A percentile compares a stretch with the other conserved stretches of the same genome.
phyloP scores from a whole-genome alignment of 2,329 filamentous ascomycete species.

The Tolypocladium ophioglossoides region DNA sequence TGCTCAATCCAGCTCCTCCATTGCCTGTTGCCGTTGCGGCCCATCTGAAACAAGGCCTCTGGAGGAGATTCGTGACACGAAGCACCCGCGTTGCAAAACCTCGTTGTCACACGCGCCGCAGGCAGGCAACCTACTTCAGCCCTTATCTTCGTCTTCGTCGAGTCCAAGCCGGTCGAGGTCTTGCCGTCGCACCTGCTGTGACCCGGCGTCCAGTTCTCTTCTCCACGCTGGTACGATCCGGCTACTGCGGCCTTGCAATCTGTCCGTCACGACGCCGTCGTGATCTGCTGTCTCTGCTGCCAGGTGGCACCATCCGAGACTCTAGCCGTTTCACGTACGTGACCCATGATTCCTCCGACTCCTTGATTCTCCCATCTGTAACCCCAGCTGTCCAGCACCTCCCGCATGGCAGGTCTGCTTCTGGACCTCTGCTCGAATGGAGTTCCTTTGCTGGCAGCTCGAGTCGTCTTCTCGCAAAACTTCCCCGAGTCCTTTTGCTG shows the following conservation, averaged over 20 bases:
- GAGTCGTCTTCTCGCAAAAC: not conserved
- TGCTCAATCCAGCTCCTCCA: constrained; percentile 7
- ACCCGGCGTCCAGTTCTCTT: not conserved
- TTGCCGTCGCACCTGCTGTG: not conserved
- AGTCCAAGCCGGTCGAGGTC: not conserved
- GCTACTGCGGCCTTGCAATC: not conserved
- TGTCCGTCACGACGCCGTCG: not conserved
- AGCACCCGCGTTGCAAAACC: not conserved
- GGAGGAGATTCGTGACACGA: constrained; percentile 4
- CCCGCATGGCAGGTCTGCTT: not conserved
- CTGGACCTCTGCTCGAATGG: not conserved
- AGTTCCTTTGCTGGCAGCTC: not conserved
- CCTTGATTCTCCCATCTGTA: constrained; percentile 5
- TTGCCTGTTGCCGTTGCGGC: constrained; percentile 7
- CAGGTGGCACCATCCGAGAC: constrained; percentile 1
- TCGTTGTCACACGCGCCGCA: not conserved
- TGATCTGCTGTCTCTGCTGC: not conserved
- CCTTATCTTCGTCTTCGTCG: constrained; percentile 2
- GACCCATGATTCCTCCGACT: not conserved
- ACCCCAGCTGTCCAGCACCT: constrained; percentile 1
- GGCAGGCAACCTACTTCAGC: not conserved
- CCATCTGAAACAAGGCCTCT: constrained; percentile 15
- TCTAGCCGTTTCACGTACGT: constrained; percentile 3
- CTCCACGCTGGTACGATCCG: not conserved
- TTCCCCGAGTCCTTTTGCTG: not conserved